Evolutionary conservation across 1,284 basidiomycete species (phyloP).

Genomic region (Butyriboletus regius): DNA sequence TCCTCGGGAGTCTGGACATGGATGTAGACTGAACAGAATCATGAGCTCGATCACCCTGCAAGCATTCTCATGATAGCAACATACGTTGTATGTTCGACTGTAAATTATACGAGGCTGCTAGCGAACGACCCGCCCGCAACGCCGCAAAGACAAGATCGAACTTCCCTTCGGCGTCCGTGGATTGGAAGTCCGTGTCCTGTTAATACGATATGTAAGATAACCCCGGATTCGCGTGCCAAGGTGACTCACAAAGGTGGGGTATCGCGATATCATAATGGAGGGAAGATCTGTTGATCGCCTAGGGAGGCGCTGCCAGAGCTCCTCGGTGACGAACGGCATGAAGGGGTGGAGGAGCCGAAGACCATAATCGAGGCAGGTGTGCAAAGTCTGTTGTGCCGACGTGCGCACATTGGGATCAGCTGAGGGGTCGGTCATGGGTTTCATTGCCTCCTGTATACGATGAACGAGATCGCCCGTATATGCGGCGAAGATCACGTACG

Average conservation of each 20-base stretch:
- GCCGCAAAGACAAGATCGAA: constrained; percentile 84
- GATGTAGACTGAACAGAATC: constrained; percentile 61
- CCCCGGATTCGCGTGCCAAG: background rate
- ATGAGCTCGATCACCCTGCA: constrained; percentile 1
- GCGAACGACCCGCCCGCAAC: constrained; percentile 74
- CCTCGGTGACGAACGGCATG: constrained; percentile 99
- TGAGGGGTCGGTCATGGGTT: constrained; percentile 84
- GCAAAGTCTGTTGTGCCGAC: constrained; percentile 93
- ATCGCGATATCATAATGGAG: constrained; percentile 84
- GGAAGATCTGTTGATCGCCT: constrained; percentile 73
- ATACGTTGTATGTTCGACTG: constrained; percentile 79
- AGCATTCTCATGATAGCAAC: constrained; percentile 17
- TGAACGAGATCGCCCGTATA: background rate
- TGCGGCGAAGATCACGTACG: constrained; percentile 41
- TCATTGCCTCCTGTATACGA: constrained; percentile 79
- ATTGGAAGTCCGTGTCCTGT: constrained; percentile 60
- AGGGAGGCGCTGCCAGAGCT: constrained; percentile 94
- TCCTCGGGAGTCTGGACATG: constrained; percentile 63
- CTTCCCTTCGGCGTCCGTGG: constrained; percentile 68
- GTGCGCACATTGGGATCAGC: constrained; percentile 56
- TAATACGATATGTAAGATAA: background rate
- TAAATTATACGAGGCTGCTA: constrained; percentile 87
- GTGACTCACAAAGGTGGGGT: constrained; percentile 67
- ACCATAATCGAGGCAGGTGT: constrained; percentile 88
- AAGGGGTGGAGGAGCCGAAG: constrained; percentile 90